Conservation (phyloP, 177 flowering plant genomes). For the Vitis hybrid region DNA sequence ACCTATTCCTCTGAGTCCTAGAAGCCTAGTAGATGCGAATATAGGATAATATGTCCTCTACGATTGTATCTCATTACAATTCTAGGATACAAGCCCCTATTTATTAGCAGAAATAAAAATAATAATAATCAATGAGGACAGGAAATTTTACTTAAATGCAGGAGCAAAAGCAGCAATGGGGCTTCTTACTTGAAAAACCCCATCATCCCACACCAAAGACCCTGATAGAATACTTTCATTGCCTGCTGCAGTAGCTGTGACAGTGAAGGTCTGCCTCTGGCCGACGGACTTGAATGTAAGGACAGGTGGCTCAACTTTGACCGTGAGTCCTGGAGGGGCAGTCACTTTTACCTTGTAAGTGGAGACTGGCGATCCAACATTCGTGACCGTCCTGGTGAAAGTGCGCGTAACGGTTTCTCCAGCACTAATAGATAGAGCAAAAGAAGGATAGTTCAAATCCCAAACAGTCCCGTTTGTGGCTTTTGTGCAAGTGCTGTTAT, state of each 20-base stretch:
- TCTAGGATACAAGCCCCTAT: too few relatives aligned
- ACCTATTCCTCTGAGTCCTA: too few relatives aligned
- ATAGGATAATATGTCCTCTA: too few relatives aligned
- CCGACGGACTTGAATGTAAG: conserved; percentile 30
- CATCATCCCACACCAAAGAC: conserved; percentile 52
- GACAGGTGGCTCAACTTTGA: conserved; percentile 28
- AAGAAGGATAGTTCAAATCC: conserved; percentile 7
- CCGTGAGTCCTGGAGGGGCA: conserved; percentile 15
- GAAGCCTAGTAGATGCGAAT: too few relatives aligned
- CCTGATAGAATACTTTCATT: conserved; percentile 6
- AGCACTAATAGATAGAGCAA: conserved; percentile 6
- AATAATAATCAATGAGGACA: neutral
- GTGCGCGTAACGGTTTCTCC: neutral
- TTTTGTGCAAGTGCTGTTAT: neutral
- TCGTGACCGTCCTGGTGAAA: conserved; percentile 23
- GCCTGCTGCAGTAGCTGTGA: conserved; percentile 21
- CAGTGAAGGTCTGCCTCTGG: conserved; percentile 26
- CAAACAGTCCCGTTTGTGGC: conserved; percentile 3
- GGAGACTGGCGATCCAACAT: conserved; percentile 20
- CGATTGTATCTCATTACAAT: too few relatives aligned
- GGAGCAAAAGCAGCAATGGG: conserved; percentile 29
- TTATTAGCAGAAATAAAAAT: too few relatives aligned
- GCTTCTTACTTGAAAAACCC: conserved; percentile 43
- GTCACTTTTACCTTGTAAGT: conserved; percentile 10
- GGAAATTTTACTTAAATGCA: neutral